Evolutionary conservation across 192 early-diverging fungal species (phyloP), one percentile per base, ranked within the genome.

Genomic region (Podila clonocystis): DNA sequence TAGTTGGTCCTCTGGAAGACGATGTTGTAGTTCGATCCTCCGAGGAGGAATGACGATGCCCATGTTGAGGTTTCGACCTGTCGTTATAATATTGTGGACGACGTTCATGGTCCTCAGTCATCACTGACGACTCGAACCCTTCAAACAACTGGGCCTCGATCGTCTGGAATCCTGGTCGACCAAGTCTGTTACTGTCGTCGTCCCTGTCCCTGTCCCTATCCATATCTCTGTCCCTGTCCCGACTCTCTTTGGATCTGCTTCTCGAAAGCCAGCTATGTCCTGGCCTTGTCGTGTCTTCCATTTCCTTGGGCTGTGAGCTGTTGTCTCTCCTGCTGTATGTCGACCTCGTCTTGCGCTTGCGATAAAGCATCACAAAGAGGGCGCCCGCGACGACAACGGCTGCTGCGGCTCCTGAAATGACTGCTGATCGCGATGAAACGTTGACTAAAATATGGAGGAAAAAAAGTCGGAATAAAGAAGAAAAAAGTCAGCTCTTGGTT

Each of bases 71-170:
- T 15, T 17, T 45, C 13, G 15, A 1, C 41, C 13, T 45, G 41
- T 45, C 41, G 41, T 45, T 45, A 15, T 45, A 15, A 15, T 45
- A 45, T 60, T 12, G 62, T 12, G 7, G 63, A 8, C 22, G 3
- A 20, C 68, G 72, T 1, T 70, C 55, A 7, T 62, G 66, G 8
- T 73, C 66, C 11, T 80, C 77, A 31, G 29, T n/a, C 12, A 68
- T 50, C 15, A 48, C 77, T 11, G 70, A 80, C 0, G 77, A 80
- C 58, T 80, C 77, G 29, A 80, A 80, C 3, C 77, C 77, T 38
- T 45, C 70, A 65, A 80, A 80, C 29, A 80, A 59, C 19, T 73
- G 38, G 15, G 22, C 38, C 17, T 65, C 63, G 5, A 65, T 29
- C 9, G 30, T 26, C 0, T 26, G 59, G 5, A 30, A 9, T 26